These are phyloP conservation scores for Dendrothele bispora DNA, from an alignment of 768 basidiomycete species.

Conservation along the genomic window DNA sequence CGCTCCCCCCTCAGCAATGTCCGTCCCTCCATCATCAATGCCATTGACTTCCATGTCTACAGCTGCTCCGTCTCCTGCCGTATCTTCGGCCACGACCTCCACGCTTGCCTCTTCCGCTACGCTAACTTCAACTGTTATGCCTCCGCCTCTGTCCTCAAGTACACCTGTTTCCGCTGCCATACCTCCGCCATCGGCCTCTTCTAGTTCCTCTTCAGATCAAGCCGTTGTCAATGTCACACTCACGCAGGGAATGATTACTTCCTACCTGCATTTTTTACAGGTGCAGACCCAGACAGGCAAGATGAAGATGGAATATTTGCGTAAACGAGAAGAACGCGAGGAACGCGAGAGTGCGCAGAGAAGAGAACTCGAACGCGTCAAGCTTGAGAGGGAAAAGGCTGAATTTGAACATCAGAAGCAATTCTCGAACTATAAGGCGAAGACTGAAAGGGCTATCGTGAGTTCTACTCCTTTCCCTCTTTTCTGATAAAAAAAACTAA, in stretches of 20 bases:
- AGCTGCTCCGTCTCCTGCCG: not conserved
- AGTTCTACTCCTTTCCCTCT: constrained; percentile 15
- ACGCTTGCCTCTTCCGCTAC: constrained; percentile 17
- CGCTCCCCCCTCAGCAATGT: constrained; percentile 3
- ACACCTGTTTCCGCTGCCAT: not conserved
- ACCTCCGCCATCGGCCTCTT: not conserved
- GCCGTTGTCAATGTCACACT: constrained; percentile 49
- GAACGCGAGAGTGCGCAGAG: constrained; percentile 54
- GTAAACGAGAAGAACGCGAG: constrained; percentile 68
- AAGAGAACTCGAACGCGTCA: constrained; percentile 51
- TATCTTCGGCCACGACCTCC: constrained; percentile 10
- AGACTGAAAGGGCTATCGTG: constrained; percentile 64
- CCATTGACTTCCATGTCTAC: constrained; percentile 8
- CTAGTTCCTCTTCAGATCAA: constrained; percentile 31
- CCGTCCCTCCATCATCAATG: constrained; percentile 9
- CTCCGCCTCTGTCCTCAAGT: constrained; percentile 13
- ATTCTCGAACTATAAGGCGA: constrained; percentile 54
- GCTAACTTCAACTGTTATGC: constrained; percentile 16
- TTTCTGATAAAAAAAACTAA: not conserved
- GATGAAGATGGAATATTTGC: constrained; percentile 68
- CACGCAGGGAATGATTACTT: constrained; percentile 55
- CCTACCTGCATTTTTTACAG: constrained; percentile 61
- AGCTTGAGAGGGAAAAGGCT: constrained; percentile 54
- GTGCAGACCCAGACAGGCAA: constrained; percentile 69
- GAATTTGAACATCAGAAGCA: constrained; percentile 57